Evolutionary conservation across 78 protist species (phyloP), one percentile per base, ranked within the genome.

Genomic region (Bigelowiella natans): DNA sequence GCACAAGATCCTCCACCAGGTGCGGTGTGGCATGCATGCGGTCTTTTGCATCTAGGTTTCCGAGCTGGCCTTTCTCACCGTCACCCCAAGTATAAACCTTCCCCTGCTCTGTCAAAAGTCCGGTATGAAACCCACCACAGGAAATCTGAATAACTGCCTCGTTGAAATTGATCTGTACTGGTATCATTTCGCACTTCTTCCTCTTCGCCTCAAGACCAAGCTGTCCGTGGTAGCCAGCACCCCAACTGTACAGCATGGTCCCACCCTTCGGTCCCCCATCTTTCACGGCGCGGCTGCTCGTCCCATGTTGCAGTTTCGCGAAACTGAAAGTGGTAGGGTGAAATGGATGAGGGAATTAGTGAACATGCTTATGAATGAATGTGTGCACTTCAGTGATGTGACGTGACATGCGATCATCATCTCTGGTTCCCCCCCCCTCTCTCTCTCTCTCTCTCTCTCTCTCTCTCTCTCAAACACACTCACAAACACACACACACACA

Each of bases 191-290:
- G 38, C 38, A 85, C 38, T 85, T 85, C 38, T 85, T 85, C 30
- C 87, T 11, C 38, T 34, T 37, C 30, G 87, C 87, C 11, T 85
- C 38, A 37, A 34, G 7, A 37, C 87, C 87, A 29, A 85, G 38
- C 38, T 85, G 87, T 7, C 87, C 87, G 38, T 85, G 51, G 38
- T 85, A 85, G 38, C 87, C 87, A 18, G 87, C 87, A 37, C 87
- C 87, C 36, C 36, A 85, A 11, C 30, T 85, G 38, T 85, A 85
- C 18, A 85, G 11, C 7, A 37, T 7, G 87, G 51, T 18, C 38
- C 87, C 87, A 51, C 73, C 73, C 34, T 18, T 7, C 34, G 73
- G 73, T 26, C 73, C 73, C 18, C 73, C 73, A 18, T 51, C 73
- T 18, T 51, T 51, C 34, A 51, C 73, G 73, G 18, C 18, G 34